Percentiles rank a stretch among this genome's conserved stretches.
phyloP scores from a whole-genome alignment of 2,329 filamentous ascomycete genomes.

The Fusarium albosuccineum region DNA sequence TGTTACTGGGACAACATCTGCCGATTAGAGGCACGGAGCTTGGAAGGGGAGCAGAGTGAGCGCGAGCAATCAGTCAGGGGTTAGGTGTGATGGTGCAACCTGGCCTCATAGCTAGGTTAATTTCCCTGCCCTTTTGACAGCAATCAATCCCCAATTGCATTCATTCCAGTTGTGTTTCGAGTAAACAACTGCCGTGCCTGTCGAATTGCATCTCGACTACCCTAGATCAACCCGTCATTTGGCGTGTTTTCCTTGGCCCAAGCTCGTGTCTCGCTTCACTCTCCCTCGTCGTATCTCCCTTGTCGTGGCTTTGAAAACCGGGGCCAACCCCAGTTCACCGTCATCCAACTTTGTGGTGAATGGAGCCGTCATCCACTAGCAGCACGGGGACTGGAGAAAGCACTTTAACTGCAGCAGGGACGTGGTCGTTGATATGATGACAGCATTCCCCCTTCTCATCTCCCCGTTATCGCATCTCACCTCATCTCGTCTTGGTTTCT shows the following conservation, averaged over 20 bases:
- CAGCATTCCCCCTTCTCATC: slow-evolving; percentile 12
- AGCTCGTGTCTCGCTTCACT: slow-evolving; percentile 32
- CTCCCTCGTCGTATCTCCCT: slow-evolving; percentile 19
- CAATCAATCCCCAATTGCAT: background rate
- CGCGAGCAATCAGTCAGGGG: background rate
- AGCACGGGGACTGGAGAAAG: slow-evolving; percentile 22
- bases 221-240: slow-evolving; percentile 27
- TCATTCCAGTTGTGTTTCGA: background rate
- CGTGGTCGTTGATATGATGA: slow-evolving; percentile 17
- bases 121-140: background rate
- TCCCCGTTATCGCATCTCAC: background rate
- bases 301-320: slow-evolving; percentile 11
- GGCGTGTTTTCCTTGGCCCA: slow-evolving; percentile 6
- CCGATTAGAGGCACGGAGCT: background rate
- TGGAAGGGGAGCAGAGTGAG: background rate
- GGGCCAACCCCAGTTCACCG: slow-evolving; percentile 21
- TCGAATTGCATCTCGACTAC: slow-evolving; percentile 3
- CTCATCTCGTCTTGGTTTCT: background rate
- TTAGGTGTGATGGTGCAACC: background rate
- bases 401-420: slow-evolving; percentile 38
- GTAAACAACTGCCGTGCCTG: background rate
- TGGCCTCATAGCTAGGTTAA: background rate
- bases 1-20: slow-evolving; percentile 10
- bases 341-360: slow-evolving; percentile 34
- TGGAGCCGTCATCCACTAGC: slow-evolving; percentile 15